Conservation (phyloP, 1,284 basidiomycete species). For the Jaminaea rosea region DNA sequence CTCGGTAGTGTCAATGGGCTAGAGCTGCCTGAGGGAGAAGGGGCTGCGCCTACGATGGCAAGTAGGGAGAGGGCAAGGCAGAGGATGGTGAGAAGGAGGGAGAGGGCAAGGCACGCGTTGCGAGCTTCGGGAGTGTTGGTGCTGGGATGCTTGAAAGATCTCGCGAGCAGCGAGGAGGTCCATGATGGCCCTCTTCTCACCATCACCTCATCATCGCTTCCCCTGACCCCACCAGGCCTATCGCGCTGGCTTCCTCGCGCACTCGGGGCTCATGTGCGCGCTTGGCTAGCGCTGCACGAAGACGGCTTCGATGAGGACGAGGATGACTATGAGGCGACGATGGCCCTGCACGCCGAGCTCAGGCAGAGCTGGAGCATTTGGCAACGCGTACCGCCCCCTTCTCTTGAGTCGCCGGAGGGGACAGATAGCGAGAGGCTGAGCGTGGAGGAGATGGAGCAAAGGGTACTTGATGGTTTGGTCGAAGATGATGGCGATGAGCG, state of each 20-base stretch:
- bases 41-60: not conserved
- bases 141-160: not conserved
- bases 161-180: not conserved
- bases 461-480: too few species aligned
- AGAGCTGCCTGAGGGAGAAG: not conserved
- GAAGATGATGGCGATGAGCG: too few species aligned
- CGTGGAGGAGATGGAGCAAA: too few species aligned
- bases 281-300: not conserved
- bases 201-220: not conserved
- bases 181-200: not conserved
- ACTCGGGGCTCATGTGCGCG: not conserved
- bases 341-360: too few species aligned
- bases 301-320: too few species aligned
- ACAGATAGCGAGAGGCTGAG: too few species aligned
- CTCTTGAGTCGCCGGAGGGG: too few species aligned
- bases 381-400: too few species aligned
- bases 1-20: not conserved
- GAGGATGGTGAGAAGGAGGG: not conserved
- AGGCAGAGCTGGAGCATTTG: too few species aligned
- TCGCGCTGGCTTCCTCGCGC: not conserved
- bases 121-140: not conserved
- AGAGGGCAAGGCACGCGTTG: not conserved
- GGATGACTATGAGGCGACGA: too few species aligned
- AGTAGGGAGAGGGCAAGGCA: not conserved
- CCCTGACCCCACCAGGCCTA: not conserved